These are phyloP conservation scores for Chlorella sorokiniana DNA, from an alignment of 139 green algal genomes.

Conservation along the genomic window DNA sequence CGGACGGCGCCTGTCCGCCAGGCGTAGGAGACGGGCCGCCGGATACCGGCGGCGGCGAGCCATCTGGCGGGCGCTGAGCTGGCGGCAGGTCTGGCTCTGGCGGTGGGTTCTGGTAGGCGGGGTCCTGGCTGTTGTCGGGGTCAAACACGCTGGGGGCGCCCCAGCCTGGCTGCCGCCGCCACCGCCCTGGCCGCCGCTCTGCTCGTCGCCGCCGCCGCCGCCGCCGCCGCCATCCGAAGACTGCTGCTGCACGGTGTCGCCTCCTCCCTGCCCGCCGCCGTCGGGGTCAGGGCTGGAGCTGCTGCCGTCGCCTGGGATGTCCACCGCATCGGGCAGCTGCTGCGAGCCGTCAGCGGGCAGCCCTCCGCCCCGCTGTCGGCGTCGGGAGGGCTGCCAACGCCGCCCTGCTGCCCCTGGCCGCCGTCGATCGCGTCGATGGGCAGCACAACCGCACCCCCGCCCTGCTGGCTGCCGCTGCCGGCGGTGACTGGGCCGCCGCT, in stretches of 20 bases:
- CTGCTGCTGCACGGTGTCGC: background rate
- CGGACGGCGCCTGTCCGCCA: too few relatives aligned
- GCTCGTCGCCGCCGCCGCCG: too few relatives aligned
- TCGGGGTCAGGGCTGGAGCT: too few relatives aligned
- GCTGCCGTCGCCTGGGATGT: background rate
- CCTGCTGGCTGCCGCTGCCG: background rate
- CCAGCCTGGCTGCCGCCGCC: background rate
- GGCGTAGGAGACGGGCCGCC: background rate
- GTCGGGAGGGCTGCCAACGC: too few relatives aligned
- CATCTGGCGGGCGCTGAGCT: background rate
- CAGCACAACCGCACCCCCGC: background rate
- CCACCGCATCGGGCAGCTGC: background rate
- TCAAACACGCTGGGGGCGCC: conserved; percentile 13
- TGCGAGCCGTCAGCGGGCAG: background rate
- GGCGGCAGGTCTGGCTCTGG: conserved; percentile 7
- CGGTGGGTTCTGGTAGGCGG: conserved; percentile 12
- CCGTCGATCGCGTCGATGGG: background rate
- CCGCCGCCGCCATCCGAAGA: background rate
- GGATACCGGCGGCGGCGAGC: background rate
- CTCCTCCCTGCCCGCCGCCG: background rate
- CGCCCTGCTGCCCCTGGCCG: background rate
- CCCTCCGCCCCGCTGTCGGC: too few relatives aligned
- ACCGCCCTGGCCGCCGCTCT: background rate
- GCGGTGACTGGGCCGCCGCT: background rate
- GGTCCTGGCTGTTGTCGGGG: background rate